phyloP scores from a whole-genome alignment of 1,139 yeast genomes.

The Suhomyces bokatorum region DNA sequence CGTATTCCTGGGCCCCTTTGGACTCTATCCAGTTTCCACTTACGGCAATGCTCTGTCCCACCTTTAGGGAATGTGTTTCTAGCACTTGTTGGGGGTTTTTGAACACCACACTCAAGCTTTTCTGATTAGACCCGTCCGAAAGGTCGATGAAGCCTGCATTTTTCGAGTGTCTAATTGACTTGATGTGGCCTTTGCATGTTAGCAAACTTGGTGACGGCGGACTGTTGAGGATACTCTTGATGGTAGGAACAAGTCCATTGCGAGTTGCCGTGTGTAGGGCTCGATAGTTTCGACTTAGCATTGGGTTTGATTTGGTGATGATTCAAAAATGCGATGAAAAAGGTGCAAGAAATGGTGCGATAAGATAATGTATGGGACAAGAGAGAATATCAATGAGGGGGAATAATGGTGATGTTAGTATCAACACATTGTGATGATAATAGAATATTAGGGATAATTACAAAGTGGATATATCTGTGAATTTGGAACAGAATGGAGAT shows the following conservation, averaged over 20 bases:
- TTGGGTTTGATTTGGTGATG: not conserved
- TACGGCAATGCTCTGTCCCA: slow-evolving; percentile 43
- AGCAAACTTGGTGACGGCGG: slow-evolving; percentile 31
- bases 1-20: slow-evolving; percentile 34
- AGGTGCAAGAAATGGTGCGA: too few species aligned
- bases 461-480: too few species aligned
- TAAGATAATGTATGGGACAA: too few species aligned
- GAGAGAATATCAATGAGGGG: too few species aligned
- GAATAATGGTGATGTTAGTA: too few species aligned
- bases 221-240: slow-evolving; percentile 31
- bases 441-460: too few species aligned
- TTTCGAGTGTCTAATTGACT: slow-evolving; percentile 68
- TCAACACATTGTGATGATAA: too few species aligned
- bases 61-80: slow-evolving; percentile 47
- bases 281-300: not conserved
- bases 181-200: slow-evolving; percentile 66
- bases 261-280: not conserved
- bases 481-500: too few species aligned
- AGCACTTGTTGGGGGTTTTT: slow-evolving; percentile 38
- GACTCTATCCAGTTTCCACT: slow-evolving; percentile 38
- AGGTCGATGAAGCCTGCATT: slow-evolving; percentile 79
- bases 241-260: slow-evolving; percentile 23
- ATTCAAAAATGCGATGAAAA: not conserved
- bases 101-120: slow-evolving; percentile 60
- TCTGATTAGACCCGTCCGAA: slow-evolving; percentile 68